Base-by-base conservation (phyloP, 2,329 filamentous ascomycete species). In the Fusarium sp. region DNA sequence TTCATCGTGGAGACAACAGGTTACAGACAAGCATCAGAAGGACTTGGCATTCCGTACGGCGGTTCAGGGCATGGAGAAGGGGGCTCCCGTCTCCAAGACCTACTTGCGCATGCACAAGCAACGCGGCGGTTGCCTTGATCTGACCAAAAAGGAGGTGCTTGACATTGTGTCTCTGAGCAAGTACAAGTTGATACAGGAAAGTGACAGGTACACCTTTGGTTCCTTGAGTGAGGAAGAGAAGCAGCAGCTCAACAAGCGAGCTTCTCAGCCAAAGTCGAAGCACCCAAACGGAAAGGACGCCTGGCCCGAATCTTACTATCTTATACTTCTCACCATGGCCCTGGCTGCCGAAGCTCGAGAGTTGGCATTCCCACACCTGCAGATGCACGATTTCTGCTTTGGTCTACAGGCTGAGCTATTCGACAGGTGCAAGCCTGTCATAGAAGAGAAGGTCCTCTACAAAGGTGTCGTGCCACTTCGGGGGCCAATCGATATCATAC, bases 351-450 rank as follows among this genome's bases (percentile, higher is more conserved):
- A 62, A 10, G n/a, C 46, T 4, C 14, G 41, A 4, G 25, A 46
- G 18, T 20, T 52, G 4, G 46, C 46, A 16, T 62, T 62, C n/a
- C 14, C 60, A 0, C 41, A 61, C 18, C 13, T 63, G 25, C 40
- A 11, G 7, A 60, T 47, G 32, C 13, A 47, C 14, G 30, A 25
- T 4, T 11, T 10, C 14, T 62, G 22, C 6, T 4, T 12, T 27
- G 10, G 4, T 12, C 6, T 27, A 11, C 44, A 25, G 12, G 16
- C 16, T 27, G 4, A 27, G 7, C 11, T 46, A 18, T 46, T 27
- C n/a, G 44, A 46, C 10, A 27, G 24, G 4, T 46, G 44, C 24
- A 46, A 29, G 11, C 44, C 24, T 46, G 18, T 46, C 5, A 12
- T 46, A 12, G 24, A 27, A 18, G 24, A 46, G 4, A 13, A 6